Evolutionary conservation across 2,329 filamentous ascomycete genomes (phyloP).

Genomic region (Camptophora hylomeconis): DNA sequence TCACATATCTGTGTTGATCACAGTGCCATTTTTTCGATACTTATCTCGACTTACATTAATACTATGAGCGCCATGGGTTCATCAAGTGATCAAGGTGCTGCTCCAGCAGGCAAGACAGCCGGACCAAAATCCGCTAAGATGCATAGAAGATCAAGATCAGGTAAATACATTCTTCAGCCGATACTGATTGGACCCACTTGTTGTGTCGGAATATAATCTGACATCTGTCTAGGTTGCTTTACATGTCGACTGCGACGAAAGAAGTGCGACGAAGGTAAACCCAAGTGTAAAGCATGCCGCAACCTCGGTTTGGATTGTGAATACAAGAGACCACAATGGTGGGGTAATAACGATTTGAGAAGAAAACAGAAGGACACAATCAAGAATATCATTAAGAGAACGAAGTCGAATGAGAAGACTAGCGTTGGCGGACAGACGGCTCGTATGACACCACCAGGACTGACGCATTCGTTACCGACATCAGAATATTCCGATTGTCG

Average conservation of each 20-base stretch:
- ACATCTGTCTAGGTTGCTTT: slow-evolving; percentile 42
- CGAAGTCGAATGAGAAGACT: slow-evolving; percentile 83
- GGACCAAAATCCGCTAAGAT: slow-evolving; percentile 51
- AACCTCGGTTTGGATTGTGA: slow-evolving; percentile 77
- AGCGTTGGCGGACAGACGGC: slow-evolving; percentile 18
- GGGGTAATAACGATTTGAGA: slow-evolving; percentile 82
- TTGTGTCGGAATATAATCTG: slow-evolving; percentile 1
- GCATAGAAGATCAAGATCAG: slow-evolving; percentile 88
- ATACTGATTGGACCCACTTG: too few species aligned
- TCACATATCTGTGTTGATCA: too few species aligned
- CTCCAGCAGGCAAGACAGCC: slow-evolving; percentile 21
- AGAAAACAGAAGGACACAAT: slow-evolving; percentile 84
- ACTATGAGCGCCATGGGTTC: slow-evolving; percentile 11
- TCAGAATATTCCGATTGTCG: slow-evolving; percentile 44
- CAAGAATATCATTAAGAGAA: slow-evolving; percentile 92
- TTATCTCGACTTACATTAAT: too few species aligned
- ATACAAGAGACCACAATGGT: slow-evolving; percentile 95
- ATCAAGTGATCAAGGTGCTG: slow-evolving; percentile 11
- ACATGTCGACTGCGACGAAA: slow-evolving; percentile 55
- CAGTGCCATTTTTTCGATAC: too few species aligned
- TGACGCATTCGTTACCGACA: slow-evolving; percentile 55
- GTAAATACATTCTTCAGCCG: slow-evolving; percentile 41
- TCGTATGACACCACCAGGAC: slow-evolving; percentile 48
- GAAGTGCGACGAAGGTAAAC: slow-evolving; percentile 57
- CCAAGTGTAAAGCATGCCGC: slow-evolving; percentile 50